A percentile compares a stretch with the other conserved stretches of the same genome.
These are phyloP conservation scores for Dendrocalamus latiflorus DNA, from an alignment of 202 grass and related monocot genomes.

Conservation along the genomic window DNA sequence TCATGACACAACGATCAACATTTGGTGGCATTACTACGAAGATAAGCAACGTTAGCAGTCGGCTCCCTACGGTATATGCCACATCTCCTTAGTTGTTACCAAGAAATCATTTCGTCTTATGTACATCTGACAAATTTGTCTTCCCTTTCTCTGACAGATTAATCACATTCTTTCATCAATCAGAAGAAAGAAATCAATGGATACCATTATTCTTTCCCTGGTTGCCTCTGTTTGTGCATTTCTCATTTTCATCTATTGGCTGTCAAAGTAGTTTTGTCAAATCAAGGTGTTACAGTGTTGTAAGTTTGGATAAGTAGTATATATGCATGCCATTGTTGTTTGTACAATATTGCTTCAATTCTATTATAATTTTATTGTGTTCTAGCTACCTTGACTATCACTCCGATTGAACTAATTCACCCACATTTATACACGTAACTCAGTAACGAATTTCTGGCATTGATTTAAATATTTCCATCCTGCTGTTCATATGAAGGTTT, in stretches of 20 bases:
- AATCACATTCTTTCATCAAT: slow-evolving; percentile 71
- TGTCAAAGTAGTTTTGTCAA: slow-evolving; percentile 52
- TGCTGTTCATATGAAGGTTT: background rate
- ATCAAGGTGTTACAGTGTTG: background rate
- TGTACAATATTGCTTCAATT: slow-evolving; percentile 9
- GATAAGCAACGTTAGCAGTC: slow-evolving; percentile 63
- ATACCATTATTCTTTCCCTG: slow-evolving; percentile 75
- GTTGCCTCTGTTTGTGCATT: slow-evolving; percentile 78
- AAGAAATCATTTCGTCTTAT: background rate
- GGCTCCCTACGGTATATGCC: slow-evolving; percentile 57
- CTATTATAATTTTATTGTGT: background rate
- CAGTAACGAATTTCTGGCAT: background rate
- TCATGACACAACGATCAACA: slow-evolving; percentile 63
- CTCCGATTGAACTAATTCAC: too few relatives aligned
- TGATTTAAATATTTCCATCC: background rate
- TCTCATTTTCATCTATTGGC: slow-evolving; percentile 83
- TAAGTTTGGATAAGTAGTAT: slow-evolving; percentile 11
- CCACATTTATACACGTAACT: background rate
- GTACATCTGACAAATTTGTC: background rate
- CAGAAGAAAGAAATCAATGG: slow-evolving; percentile 85
- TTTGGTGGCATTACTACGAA: slow-evolving; percentile 70
- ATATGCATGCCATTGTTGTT: background rate
- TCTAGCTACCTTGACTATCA: background rate
- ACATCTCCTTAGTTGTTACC: background rate
- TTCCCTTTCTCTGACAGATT: slow-evolving; percentile 36